Evolutionary conservation across 352 stramenopile species (phyloP).

Genomic region (Pythium chondricola): DNA sequence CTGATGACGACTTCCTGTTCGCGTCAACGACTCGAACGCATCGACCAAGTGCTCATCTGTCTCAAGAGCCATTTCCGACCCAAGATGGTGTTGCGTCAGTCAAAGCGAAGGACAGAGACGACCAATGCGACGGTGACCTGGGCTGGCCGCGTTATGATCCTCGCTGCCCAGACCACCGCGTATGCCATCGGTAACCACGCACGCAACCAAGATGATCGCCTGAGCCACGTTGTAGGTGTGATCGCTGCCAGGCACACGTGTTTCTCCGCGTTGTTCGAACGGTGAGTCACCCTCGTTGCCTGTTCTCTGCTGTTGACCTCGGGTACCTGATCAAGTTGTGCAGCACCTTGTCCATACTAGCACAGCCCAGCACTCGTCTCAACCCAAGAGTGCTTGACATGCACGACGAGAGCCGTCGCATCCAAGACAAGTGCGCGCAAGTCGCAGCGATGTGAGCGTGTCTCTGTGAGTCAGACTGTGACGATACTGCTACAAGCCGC

Average conservation of each 20-base stretch:
- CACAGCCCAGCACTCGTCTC: no score
- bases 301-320: no score
- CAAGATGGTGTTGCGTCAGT: background rate
- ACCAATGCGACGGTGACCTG: conserved; percentile 3
- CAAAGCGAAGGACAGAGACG: background rate
- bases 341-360: no score
- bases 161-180: conserved; percentile 5
- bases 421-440: no score
- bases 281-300: no score
- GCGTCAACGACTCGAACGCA: background rate
- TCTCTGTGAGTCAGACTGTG: no score
- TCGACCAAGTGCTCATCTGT: conserved; percentile 6
- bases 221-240: background rate
- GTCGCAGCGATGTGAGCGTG: no score
- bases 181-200: background rate
- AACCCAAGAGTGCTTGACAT: background rate
- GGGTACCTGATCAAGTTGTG: no score
- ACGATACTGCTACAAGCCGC: no score
- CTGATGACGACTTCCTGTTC: background rate
- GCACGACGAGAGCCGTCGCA: background rate
- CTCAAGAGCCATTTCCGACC: conserved; percentile 7
- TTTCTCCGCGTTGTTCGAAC: conserved; percentile 6
- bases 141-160: conserved; percentile 12
- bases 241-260: conserved; percentile 1
- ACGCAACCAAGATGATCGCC: background rate